Conservation (phyloP, 139 green algal genomes). For the Eudorina sp. region DNA sequence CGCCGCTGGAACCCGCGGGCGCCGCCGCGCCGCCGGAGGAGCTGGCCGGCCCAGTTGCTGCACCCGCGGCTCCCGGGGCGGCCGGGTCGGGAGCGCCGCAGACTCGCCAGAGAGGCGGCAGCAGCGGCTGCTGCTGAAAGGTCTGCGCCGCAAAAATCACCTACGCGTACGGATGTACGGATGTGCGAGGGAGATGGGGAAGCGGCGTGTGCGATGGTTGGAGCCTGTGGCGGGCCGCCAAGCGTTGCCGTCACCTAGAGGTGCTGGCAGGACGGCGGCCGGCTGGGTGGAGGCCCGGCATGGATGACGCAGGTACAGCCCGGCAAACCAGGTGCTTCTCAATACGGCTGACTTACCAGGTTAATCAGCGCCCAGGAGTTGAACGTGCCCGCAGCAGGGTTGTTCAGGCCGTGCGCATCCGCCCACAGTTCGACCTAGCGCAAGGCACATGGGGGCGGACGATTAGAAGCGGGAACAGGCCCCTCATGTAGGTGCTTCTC, state of each 20-base stretch:
- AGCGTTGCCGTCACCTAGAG: too few species aligned
- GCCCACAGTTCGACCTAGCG: slow-evolving; percentile 58
- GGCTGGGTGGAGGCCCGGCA: too few species aligned
- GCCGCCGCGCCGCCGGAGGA: not conserved
- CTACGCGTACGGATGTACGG: not conserved
- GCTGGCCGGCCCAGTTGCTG: not conserved
- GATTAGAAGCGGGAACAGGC: too few species aligned
- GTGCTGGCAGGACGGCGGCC: too few species aligned
- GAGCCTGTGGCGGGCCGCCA: too few species aligned
- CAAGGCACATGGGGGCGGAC: not conserved
- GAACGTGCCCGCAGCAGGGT: slow-evolving; percentile 54
- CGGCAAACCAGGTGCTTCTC: too few species aligned
- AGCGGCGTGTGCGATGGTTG: too few species aligned
- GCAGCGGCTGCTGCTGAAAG: slow-evolving; percentile 21
- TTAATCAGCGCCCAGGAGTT: slow-evolving; percentile 56
- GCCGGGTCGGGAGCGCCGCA: not conserved
- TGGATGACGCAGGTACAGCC: too few species aligned
- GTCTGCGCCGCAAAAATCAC: slow-evolving; percentile 37
- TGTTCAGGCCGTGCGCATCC: slow-evolving; percentile 40
- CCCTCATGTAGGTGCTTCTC: too few species aligned
- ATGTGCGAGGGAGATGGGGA: too few species aligned
- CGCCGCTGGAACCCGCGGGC: not conserved
- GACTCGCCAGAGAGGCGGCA: slow-evolving; percentile 42
- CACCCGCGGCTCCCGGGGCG: not conserved
- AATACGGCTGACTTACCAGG: too few species aligned